Percentiles rank a stretch among this genome's conserved stretches.
These are phyloP conservation scores for Xylaria sp. DNA, from an alignment of 2,329 filamentous ascomycete genomes.

Conservation along the genomic window DNA sequence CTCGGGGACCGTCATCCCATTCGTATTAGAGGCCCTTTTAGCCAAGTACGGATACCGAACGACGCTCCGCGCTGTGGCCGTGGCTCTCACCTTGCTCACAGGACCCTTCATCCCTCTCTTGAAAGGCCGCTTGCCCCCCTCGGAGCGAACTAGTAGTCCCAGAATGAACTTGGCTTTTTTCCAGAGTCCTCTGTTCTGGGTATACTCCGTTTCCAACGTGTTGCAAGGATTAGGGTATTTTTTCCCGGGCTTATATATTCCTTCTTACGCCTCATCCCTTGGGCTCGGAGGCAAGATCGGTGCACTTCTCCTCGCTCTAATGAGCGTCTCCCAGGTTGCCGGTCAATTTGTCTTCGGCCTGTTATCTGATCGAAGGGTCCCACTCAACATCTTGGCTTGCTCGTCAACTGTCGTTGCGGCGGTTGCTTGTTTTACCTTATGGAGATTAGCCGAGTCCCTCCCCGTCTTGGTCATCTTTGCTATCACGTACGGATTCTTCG, in stretches of 20 bases:
- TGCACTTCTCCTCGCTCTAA: conserved; percentile 61
- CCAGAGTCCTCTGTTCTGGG: conserved; percentile 59
- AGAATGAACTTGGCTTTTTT: conserved; percentile 55
- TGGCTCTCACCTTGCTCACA: conserved; percentile 52
- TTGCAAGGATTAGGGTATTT: conserved; percentile 66
- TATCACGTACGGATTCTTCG: conserved; percentile 66
- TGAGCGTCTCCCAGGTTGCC: conserved; percentile 61
- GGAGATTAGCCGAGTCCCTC: conserved; percentile 61
- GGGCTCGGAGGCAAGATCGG: conserved; percentile 52
- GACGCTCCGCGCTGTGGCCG: conserved; percentile 53
- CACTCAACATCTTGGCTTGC: conserved; percentile 53
- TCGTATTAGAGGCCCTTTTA: conserved; percentile 54
- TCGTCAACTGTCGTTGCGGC: conserved; percentile 60
- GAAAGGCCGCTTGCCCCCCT: conserved; percentile 50
- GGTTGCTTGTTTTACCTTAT: conserved; percentile 61
- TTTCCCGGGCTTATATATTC: conserved; percentile 64
- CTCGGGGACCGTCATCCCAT: conserved; percentile 51
- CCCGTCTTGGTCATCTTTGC: conserved; percentile 61
- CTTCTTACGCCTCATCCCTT: conserved; percentile 57
- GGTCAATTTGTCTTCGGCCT: conserved; percentile 63
- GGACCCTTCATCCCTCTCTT: conserved; percentile 55
- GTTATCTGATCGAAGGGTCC: conserved; percentile 60
- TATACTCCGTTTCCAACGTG: conserved; percentile 61
- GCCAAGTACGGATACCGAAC: conserved; percentile 52
- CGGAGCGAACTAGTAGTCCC: conserved; percentile 43